These are phyloP conservation scores for Cyclotella distinguenda DNA, from an alignment of 108 stramenopile genomes.

Conservation along the genomic window DNA sequence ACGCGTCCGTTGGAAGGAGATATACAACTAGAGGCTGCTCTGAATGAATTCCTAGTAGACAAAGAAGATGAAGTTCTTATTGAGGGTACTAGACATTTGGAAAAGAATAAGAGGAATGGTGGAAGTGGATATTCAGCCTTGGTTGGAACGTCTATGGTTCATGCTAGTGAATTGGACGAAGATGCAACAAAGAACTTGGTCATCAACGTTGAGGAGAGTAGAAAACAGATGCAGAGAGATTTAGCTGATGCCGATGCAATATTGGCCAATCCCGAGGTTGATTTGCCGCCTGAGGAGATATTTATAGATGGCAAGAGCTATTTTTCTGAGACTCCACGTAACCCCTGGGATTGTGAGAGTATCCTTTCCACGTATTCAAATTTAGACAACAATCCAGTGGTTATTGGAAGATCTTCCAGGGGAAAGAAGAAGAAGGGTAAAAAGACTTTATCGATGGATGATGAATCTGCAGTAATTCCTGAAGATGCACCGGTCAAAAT, in stretches of 20 bases:
- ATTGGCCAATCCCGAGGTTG: constrained; percentile 66
- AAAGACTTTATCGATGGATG: constrained; percentile 31
- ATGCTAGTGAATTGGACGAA: constrained; percentile 41
- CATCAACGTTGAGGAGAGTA: constrained; percentile 45
- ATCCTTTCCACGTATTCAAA: constrained; percentile 96
- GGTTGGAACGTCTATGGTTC: constrained; percentile 72
- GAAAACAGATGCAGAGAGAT: constrained; percentile 51
- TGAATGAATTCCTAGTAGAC: constrained; percentile 82
- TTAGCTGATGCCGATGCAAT: constrained; percentile 77
- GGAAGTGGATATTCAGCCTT: constrained; percentile 79
- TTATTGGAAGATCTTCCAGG: constrained; percentile 60
- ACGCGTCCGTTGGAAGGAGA: constrained; percentile 74
- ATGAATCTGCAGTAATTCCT: constrained; percentile 28
- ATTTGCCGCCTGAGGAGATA: constrained; percentile 77
- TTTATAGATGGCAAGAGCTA: constrained; percentile 88
- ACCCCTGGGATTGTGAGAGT: constrained; percentile 97
- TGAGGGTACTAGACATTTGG: constrained; percentile 61
- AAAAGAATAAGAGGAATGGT: constrained; percentile 36
- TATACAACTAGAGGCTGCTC: constrained; percentile 69
- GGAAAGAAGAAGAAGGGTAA: constrained; percentile 53
- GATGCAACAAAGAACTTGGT: constrained; percentile 26
- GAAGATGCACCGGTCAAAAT: constrained; percentile 58
- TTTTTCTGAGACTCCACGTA: constrained; percentile 65
- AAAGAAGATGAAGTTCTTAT: constrained; percentile 81
- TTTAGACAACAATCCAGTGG: constrained; percentile 92